Conservation (phyloP, 352 stramenopile genomes). For the Plasmopara muralis region DNA sequence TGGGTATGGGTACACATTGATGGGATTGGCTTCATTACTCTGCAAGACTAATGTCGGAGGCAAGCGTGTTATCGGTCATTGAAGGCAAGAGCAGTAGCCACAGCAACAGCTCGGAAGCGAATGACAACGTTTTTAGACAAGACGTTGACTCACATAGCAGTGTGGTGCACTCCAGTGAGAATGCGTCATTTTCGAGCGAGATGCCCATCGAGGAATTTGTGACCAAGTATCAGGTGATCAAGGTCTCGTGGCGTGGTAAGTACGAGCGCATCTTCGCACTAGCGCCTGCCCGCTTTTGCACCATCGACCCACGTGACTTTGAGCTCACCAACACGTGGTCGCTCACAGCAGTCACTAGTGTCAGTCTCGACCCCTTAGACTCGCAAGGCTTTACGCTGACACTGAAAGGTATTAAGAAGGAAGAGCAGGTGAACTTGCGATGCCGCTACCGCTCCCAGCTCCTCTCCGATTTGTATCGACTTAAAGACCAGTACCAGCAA, state of each 20-base stretch:
- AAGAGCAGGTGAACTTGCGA: conserved; percentile 74
- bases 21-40: too few relatives aligned
- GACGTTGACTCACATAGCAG: conserved; percentile 19
- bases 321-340: conserved; percentile 86
- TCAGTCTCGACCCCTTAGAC: conserved; percentile 59
- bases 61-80: too few relatives aligned
- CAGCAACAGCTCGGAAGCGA: background rate
- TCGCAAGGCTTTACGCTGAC: conserved; percentile 52
- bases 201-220: conserved; percentile 75
- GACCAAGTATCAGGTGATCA: conserved; percentile 80
- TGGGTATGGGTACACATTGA: too few relatives aligned
- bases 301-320: conserved; percentile 81
- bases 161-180: conserved; percentile 3
- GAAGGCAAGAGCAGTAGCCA: too few relatives aligned
- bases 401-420: conserved; percentile 73
- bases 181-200: conserved; percentile 12
- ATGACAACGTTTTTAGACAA: background rate
- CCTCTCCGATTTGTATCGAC: conserved; percentile 71
- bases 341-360: conserved; percentile 40
- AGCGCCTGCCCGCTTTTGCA: conserved; percentile 71
- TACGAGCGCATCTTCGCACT: conserved; percentile 85
- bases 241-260: conserved; percentile 78
- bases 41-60: too few relatives aligned
- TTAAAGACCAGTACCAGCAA: conserved; percentile 52
- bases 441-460: conserved; percentile 70